phyloP scores from a whole-genome alignment of 2,329 filamentous ascomycete species.

The Verruconis gallopava region DNA sequence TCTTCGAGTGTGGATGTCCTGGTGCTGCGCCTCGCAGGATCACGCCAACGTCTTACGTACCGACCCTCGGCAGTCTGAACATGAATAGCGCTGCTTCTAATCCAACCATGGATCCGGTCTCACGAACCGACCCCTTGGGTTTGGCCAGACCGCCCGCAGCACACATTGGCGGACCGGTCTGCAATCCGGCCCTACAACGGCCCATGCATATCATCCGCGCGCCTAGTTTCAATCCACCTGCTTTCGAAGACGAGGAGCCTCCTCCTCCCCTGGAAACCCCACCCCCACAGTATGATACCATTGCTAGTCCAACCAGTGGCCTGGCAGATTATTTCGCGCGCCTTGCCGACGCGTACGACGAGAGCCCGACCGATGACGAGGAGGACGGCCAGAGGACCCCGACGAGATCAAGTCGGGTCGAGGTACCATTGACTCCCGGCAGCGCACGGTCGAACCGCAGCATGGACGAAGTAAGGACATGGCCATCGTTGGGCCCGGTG shows the following conservation, averaged over 20 bases:
- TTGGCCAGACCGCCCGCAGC: constrained; percentile 39
- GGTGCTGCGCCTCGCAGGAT: constrained; percentile 43
- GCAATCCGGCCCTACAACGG: constrained; percentile 37
- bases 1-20: constrained; percentile 51
- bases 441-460: constrained; percentile 3
- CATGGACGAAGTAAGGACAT: constrained; percentile 8
- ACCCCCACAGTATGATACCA: constrained; percentile 70
- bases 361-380: constrained; percentile 44
- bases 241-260: constrained; percentile 69
- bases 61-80: constrained; percentile 44
- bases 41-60: constrained; percentile 37
- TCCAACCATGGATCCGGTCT: background rate
- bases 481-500: constrained; percentile 4
- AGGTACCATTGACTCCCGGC: constrained; percentile 9
- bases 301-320: constrained; percentile 56
- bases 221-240: constrained; percentile 78
- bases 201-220: constrained; percentile 75
- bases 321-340: constrained; percentile 81
- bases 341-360: constrained; percentile 48
- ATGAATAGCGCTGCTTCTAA: background rate
- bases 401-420: constrained; percentile 1
- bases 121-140: constrained; percentile 19
- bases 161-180: constrained; percentile 32
- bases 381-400: constrained; percentile 25
- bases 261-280: constrained; percentile 66